Evolutionary conservation across 2,329 filamentous ascomycete genomes (phyloP), one percentile per base, ranked within the genome.

Genomic region (Gliomastix tumulicola): DNA sequence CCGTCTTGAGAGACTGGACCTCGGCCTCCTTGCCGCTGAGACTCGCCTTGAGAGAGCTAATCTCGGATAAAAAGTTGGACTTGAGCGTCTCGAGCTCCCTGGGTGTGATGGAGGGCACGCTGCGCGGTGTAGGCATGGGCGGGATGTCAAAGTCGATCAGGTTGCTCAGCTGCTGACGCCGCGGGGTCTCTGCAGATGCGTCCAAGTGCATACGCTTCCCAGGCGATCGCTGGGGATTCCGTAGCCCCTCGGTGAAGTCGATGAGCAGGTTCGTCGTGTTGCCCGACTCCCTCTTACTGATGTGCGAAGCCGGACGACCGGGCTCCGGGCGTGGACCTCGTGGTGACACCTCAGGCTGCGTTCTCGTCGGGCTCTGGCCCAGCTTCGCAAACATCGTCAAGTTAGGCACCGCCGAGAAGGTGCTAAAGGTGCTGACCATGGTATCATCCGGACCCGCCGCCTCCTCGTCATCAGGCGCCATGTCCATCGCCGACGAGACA

Each of bases 1-100:
- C 88, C 30, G 84, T 79, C 57, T 95, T 95, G 40, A 97, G 73
- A 22, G 84, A 90, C 35, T 81, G 72, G 23, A 92, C 87, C 57
- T 97, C 89, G 6, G 90, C 90, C 56, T 97, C 90, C 52, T 92
- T 94, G 34, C 92, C 92, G 49, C 82, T 89, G 9, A 98, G 69
- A 9, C 87, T 90, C 4, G 92, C 92, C 53, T 87, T 92, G 15
- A 98, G 75, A n/a, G 85, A 88, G 43, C 88, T 94, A 41, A 98
- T 94, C 55, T 97, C 87, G 0, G 89, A 94, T 35, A 94, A 72
- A 50, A 94, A 94, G 18, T 76, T 76, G 0, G 89, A 96, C 58
- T 97, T 97, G 41, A 97, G 71, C 12, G 84, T 86, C 56, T 98
- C 92, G 3, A 97, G 70, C 62, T 98, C 92, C 22, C 92, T 80